Conservation (phyloP, 2,329 filamentous ascomycete species). For the Uncinocarpus reesii region DNA sequence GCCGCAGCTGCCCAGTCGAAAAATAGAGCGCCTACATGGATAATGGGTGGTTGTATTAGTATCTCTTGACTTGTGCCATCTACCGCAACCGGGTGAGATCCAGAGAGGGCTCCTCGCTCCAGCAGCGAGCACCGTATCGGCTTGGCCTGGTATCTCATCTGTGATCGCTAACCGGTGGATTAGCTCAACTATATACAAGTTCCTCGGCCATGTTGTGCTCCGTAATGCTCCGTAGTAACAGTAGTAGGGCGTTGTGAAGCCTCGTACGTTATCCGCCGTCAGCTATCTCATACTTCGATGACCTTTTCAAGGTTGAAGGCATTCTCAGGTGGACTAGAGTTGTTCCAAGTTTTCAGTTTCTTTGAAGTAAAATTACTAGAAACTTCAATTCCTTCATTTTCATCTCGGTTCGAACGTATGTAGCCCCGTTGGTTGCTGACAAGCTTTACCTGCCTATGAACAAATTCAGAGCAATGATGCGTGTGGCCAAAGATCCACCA, state of each 20-base stretch:
- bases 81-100: not conserved
- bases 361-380: not conserved
- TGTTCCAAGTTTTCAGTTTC: not conserved
- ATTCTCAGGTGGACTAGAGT: not conserved
- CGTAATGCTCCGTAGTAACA: not conserved
- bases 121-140: not conserved
- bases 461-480: conserved; percentile 36
- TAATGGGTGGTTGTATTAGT: conserved; percentile 14
- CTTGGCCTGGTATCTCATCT: not conserved
- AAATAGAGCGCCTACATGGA: conserved; percentile 9
- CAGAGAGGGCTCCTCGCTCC: not conserved
- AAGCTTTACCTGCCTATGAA: conserved; percentile 26
- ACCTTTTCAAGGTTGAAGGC: not conserved
- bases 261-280: not conserved
- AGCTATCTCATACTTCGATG: not conserved
- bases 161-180: too few relatives aligned
- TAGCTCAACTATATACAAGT: not conserved
- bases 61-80: not conserved
- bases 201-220: not conserved
- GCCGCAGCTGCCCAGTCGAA: not conserved
- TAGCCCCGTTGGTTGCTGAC: conserved; percentile 40
- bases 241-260: not conserved
- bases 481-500: conserved; percentile 41
- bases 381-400: not conserved
- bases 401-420: conserved; percentile 8